Evolutionary conservation across 2,329 filamentous ascomycete genomes (phyloP).

Genomic region (Microcyclosporella mali): DNA sequence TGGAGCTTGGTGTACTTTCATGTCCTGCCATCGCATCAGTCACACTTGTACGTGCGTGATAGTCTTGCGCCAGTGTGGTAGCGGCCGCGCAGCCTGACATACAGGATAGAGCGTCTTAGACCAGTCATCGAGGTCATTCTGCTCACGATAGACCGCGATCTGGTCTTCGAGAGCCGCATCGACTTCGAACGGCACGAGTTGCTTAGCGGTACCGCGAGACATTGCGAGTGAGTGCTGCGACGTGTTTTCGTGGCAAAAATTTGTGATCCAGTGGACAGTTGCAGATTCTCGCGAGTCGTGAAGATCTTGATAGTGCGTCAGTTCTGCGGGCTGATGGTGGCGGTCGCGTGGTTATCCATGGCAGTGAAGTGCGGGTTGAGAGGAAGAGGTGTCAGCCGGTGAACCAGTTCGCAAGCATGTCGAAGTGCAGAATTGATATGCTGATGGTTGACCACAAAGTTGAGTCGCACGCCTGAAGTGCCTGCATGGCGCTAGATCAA

Average conservation of each 20-base stretch:
- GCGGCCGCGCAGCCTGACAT: background rate
- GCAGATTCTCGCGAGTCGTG: background rate
- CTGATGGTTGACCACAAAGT: too few species aligned
- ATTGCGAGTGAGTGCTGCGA: conserved; percentile 13
- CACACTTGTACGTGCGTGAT: background rate
- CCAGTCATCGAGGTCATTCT: conserved; percentile 14
- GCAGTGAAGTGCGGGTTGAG: too few species aligned
- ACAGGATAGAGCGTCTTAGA: conserved; percentile 18
- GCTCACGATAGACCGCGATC: conserved; percentile 11
- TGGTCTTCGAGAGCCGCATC: conserved; percentile 19
- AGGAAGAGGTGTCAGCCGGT: too few species aligned
- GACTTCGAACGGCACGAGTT: conserved; percentile 16
- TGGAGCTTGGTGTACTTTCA: conserved; percentile 6
- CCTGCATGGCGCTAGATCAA: too few species aligned
- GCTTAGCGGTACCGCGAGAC: conserved; percentile 8
- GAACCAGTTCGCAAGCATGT: too few species aligned
- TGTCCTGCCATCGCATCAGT: conserved; percentile 4
- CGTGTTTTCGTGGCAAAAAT: conserved; percentile 7
- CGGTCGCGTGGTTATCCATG: too few species aligned
- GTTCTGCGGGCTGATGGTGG: too few species aligned
- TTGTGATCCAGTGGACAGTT: background rate
- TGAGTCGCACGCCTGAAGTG: too few species aligned
- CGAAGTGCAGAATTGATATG: too few species aligned
- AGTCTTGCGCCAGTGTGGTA: too few species aligned
- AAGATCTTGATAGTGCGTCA: too few species aligned